These are phyloP conservation scores for Artemisia tridentata DNA, from an alignment of 129 eudicot genomes.

Conservation along the genomic window DNA sequence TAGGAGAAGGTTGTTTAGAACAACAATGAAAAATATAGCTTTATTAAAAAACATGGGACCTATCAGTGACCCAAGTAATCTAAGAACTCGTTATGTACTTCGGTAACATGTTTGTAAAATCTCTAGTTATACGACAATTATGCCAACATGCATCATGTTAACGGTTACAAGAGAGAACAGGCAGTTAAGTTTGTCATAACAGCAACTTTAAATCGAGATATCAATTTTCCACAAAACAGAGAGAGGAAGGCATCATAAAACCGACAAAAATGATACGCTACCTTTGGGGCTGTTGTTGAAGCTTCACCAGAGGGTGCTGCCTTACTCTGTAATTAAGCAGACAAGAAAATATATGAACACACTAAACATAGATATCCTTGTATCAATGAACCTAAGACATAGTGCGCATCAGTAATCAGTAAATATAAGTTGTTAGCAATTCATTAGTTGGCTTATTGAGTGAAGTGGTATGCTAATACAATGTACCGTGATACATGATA, in stretches of 20 bases:
- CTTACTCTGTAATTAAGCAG: slow-evolving; percentile 45
- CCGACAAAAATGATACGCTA: slow-evolving; percentile 3
- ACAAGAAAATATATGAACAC: slow-evolving; percentile 1
- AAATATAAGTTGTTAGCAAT: background rate
- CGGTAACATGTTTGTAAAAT: no score
- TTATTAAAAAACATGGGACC: no score
- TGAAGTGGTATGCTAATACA: background rate
- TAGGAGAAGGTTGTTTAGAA: no score
- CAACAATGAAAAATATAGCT: no score
- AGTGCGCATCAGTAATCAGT: background rate
- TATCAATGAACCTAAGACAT: slow-evolving; percentile 5
- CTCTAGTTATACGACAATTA: no score
- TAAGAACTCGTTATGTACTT: no score
- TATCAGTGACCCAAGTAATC: no score
- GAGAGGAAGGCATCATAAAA: background rate
- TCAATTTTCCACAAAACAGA: background rate
- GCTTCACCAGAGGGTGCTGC: slow-evolving; percentile 61
- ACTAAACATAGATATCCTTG: background rate
- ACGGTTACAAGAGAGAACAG: no score
- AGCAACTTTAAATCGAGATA: no score
- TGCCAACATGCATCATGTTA: no score
- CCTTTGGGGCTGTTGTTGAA: slow-evolving; percentile 68
- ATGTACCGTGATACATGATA: background rate
- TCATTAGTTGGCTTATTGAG: background rate
- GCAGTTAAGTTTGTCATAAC: no score